Evolutionary conservation across 805 yeast genomes (phyloP), one percentile per base, ranked within the genome.

Genomic region (Metschnikowia cubensis): DNA sequence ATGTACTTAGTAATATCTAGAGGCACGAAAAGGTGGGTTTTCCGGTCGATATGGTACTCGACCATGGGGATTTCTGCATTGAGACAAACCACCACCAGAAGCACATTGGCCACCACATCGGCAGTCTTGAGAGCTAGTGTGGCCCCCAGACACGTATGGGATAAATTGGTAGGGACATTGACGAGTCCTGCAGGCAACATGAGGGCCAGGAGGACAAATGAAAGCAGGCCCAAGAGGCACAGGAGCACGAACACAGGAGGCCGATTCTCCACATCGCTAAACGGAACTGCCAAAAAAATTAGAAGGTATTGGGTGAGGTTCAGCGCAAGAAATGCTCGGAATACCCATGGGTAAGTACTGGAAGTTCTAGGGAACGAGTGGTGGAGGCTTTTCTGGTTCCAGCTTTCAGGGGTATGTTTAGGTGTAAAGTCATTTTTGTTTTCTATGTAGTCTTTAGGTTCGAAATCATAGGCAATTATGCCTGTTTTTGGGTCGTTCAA

Each of bases 231-330:
- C 36, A 55, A 47, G 14, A 63, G 56, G 25, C 54, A 48, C 46
- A 51, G 44, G 6, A 64, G 48, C 8, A 68, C 51, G 7, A 60
- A 50, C 1, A 66, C 50, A 1, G 61, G 29, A 0, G 75, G 75
- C 10, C 75, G 54, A 41, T 67, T 60, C 32, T 62, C 64, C 2
- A 71, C 65, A 15, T 59, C 59, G 17, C 69, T 72, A 47, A 67
- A 67, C 1, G 76, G 75, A 13, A 68, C 66, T 11, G 63, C 60
- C 11, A 62, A 58, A 50, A 61, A 71, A 10, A 64, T 54, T 14
- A 59, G 45, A 18, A 68, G 49, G 50, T 71, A 71, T 50, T 71
- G 71, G 4, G 48, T 32, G 22, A 69, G 50, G 22, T 70, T 54
- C 32, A 59, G 42, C 1, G 54, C 56, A 11, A 53, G 38, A 31